Evolutionary conservation across 805 yeast genomes (phyloP), one percentile per base, ranked within the genome.

Genomic region (Yamadazyma sp.): DNA sequence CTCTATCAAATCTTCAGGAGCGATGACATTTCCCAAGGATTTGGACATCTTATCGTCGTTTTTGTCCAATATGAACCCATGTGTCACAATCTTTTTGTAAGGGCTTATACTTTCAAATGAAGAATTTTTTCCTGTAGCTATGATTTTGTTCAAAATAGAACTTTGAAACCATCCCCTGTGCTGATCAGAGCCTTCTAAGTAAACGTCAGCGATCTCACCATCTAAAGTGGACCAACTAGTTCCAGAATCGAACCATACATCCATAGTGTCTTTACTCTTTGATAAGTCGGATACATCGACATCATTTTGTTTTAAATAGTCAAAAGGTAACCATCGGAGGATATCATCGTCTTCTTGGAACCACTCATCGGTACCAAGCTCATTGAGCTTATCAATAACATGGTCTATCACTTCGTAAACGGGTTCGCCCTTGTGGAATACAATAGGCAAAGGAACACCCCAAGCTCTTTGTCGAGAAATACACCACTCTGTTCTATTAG

Each of bases 81-180:
- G 99, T 0, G 99, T 93, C 18, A 93, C 73, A 24, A 93, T 75
- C 16, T 73, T 70, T 42, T 73, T 74, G 60, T 76, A 93, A 0
- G 99, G 98, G 1, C 65, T 63, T 3, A 50, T 52, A 0, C 64
- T 46, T 24, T 62, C 50, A 46, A 60, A 63, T 7, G 35, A 44
- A 3, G 57, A 57, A 10, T 63, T 53, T 3, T 84, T 84, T 2
- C 71, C 71, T 1, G 70, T 62, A 1, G 67, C 62, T n/a, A 68
- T 66, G 15, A 88, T 74, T 52, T 80, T 84, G 16, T 95, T 89
- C 41, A 93, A 65, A 18, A 93, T 63, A 1, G 96, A 88, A 21
- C 96, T 86, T 64, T 93, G 99, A 58, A 93, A 93, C 99, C 99
- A 93, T 1, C 99, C 99, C 43, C 99, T 76, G 55, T 93, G 99